A percentile compares a stretch with the other conserved stretches of the same genome.
These are phyloP conservation scores for Serendipita indica DNA, from an alignment of 768 basidiomycete species.

Conservation along the genomic window DNA sequence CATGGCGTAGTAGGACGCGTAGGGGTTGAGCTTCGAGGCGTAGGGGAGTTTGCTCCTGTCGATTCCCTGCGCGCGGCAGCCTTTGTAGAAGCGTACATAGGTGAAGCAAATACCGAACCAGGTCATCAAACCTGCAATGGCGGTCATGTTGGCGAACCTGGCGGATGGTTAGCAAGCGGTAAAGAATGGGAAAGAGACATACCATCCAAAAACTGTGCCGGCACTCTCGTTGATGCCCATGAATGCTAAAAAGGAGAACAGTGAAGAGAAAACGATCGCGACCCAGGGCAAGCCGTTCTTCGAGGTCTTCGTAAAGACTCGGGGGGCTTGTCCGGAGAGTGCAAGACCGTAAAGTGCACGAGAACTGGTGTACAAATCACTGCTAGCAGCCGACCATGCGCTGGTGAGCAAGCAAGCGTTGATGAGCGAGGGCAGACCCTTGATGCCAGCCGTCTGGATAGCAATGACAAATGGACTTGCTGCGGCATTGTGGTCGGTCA, in stretches of 20 bases:
- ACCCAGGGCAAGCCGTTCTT: constrained; percentile 62
- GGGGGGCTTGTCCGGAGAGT: constrained; percentile 64
- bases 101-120: constrained; percentile 69
- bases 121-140: constrained; percentile 47
- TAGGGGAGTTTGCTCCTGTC: constrained; percentile 61
- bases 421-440: constrained; percentile 65
- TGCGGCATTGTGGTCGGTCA: constrained; percentile 45
- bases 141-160: constrained; percentile 55
- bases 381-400: constrained; percentile 84
- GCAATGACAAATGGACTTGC: constrained; percentile 89
- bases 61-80: constrained; percentile 65
- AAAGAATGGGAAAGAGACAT: background rate
- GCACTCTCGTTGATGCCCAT: constrained; percentile 60
- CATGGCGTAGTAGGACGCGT: constrained; percentile 46
- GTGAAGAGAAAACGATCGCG: constrained; percentile 51
- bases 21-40: constrained; percentile 45
- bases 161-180: background rate
- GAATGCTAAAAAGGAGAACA: constrained; percentile 59
- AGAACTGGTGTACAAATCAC: constrained; percentile 80
- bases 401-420: constrained; percentile 75
- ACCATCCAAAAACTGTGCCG: constrained; percentile 57
- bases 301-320: constrained; percentile 54
- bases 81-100: constrained; percentile 74
- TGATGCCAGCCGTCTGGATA: constrained; percentile 74
- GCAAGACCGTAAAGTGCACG: constrained; percentile 75